These are phyloP conservation scores for Dioscorea alata DNA, from an alignment of 106 monocot species.

Conservation along the genomic window DNA sequence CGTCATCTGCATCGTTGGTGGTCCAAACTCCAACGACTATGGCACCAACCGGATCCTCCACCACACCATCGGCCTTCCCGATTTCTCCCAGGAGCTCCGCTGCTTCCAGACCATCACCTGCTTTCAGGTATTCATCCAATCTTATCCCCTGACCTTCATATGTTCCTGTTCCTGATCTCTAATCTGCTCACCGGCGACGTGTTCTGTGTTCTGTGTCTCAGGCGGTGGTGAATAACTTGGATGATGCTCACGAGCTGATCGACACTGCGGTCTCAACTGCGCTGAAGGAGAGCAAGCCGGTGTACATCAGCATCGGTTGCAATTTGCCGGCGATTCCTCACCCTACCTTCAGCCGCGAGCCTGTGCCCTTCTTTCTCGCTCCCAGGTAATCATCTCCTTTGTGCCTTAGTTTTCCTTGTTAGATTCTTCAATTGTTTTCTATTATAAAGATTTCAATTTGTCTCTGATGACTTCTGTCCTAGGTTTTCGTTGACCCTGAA, in stretches of 20 bases:
- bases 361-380: constrained; percentile 7
- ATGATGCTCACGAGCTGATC: constrained; percentile 14
- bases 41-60: constrained; percentile 43
- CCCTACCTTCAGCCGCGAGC: constrained; percentile 9
- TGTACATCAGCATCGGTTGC: constrained; percentile 14
- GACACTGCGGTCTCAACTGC: constrained; percentile 12
- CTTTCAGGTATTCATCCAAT: constrained; percentile 23
- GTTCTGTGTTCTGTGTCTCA: background rate
- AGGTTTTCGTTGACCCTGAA: too few relatives aligned
- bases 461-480: too few relatives aligned
- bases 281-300: constrained; percentile 16
- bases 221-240: constrained; percentile 15
- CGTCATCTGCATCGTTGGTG: constrained; percentile 44
- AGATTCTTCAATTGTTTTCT: too few relatives aligned
- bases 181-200: too few relatives aligned
- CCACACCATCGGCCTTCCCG: constrained; percentile 40
- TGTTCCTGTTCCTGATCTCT: too few relatives aligned
- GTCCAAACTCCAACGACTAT: constrained; percentile 48
- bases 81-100: constrained; percentile 43
- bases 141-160: background rate
- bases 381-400: background rate
- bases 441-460: too few relatives aligned
- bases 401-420: too few relatives aligned
- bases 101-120: constrained; percentile 51
- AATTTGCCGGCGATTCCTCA: constrained; percentile 12